Conservation (phyloP, 73 alveolate genomes). For the Uronychia setigera region DNA sequence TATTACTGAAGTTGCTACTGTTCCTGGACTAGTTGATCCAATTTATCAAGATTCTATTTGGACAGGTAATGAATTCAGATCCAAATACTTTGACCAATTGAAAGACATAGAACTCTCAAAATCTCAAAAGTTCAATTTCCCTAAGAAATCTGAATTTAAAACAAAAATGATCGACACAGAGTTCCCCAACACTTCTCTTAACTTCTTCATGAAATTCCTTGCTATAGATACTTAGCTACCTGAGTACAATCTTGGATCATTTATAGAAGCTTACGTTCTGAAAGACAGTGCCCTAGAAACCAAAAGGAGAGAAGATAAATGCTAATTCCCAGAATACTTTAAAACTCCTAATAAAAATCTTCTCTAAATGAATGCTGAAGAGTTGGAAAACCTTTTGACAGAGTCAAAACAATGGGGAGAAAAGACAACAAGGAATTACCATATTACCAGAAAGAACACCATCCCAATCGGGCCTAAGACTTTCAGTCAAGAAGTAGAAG, state of each 20-base stretch:
- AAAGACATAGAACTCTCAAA: neutral
- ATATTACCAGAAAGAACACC: neutral
- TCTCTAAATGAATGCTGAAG: neutral
- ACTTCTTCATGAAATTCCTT: neutral
- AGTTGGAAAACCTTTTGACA: neutral
- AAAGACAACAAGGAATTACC: slow-evolving; percentile 2
- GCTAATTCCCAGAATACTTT: slow-evolving; percentile 1
- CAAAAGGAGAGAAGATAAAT: neutral
- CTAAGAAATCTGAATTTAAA: neutral
- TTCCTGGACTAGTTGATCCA: neutral
- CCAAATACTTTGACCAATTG: neutral
- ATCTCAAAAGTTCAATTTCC: neutral
- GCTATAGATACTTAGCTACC: neutral
- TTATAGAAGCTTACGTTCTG: neutral
- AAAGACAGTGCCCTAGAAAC: neutral
- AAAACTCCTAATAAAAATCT: neutral
- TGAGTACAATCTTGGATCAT: neutral
- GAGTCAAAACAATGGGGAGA: neutral
- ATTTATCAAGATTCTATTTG: neutral
- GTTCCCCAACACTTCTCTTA: neutral
- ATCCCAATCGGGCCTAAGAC: slow-evolving; percentile 22
- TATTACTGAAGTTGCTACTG: neutral
- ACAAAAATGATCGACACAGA: neutral
- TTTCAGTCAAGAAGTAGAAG: neutral
- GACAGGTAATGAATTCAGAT: neutral